Percentiles rank a stretch among this genome's conserved stretches.
phyloP scores from a whole-genome alignment of 257 asterid species.

The Leonotis leonurus region DNA sequence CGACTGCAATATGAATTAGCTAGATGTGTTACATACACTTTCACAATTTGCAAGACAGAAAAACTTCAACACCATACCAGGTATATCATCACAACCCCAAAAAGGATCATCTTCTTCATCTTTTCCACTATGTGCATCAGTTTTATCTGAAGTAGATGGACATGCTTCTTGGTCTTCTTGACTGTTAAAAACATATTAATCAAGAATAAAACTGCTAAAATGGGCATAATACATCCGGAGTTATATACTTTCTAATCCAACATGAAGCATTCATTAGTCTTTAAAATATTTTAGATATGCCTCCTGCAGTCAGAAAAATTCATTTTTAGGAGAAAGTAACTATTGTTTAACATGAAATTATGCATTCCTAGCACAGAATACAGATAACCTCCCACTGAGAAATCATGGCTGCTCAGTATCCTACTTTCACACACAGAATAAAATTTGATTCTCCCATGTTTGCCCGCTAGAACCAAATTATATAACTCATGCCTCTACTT shows the following conservation, averaged over 20 bases:
- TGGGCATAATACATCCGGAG: background rate
- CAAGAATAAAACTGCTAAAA: background rate
- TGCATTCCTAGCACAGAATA: background rate
- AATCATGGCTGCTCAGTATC: background rate
- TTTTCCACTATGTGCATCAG: slow-evolving; percentile 28
- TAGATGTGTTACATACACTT: background rate
- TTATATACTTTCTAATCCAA: background rate
- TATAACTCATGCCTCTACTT: too few species aligned
- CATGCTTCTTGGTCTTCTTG: slow-evolving; percentile 45
- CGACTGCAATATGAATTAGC: slow-evolving; percentile 43
- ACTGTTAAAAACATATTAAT: slow-evolving; percentile 30
- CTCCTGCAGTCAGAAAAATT: slow-evolving; percentile 1
- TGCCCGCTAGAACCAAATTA: background rate
- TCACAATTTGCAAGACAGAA: slow-evolving; percentile 14
- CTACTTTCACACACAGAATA: background rate
- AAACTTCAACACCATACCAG: slow-evolving; percentile 41
- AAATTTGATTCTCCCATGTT: background rate
- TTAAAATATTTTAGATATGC: background rate
- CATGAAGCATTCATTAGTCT: background rate
- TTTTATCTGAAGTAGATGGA: slow-evolving; percentile 36
- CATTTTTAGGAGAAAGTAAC: background rate
- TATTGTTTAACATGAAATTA: background rate
- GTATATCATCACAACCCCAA: too few species aligned
- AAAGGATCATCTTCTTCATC: slow-evolving; percentile 49
- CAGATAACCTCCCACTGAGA: slow-evolving; percentile 2